These are phyloP conservation scores for Lentinula boryana DNA, from an alignment of 768 basidiomycete species.

Conservation along the genomic window DNA sequence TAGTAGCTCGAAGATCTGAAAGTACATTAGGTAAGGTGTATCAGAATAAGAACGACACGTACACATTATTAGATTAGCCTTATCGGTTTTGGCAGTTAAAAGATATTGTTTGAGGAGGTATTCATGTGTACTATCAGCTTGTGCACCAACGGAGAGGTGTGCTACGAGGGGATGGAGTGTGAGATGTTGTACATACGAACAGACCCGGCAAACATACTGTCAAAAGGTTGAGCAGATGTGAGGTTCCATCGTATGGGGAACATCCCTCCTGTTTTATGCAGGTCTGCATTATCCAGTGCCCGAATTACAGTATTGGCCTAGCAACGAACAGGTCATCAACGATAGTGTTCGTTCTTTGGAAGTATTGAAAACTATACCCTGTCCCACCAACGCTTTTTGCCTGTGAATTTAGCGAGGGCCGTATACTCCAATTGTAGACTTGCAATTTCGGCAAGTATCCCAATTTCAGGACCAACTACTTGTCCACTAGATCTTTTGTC, in stretches of 20 bases:
- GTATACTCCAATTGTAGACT: constrained; percentile 81
- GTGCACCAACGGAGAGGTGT: constrained; percentile 55
- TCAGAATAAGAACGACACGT: constrained; percentile 16
- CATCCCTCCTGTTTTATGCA: constrained; percentile 51
- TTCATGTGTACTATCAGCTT: constrained; percentile 72
- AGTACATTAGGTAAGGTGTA: neutral
- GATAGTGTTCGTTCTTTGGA: neutral
- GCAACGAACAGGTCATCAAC: neutral
- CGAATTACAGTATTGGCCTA: constrained; percentile 47
- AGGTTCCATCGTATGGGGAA: constrained; percentile 56
- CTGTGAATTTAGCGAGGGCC: constrained; percentile 75
- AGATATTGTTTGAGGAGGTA: constrained; percentile 73
- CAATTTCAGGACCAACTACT: constrained; percentile 27
- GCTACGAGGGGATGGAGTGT: constrained; percentile 16
- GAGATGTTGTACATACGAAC: neutral
- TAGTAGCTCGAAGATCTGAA: constrained; percentile 56
- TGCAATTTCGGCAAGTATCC: constrained; percentile 72
- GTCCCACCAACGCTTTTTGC: constrained; percentile 55
- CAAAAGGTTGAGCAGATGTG: constrained; percentile 34
- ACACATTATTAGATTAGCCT: constrained; percentile 62
- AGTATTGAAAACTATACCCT: constrained; percentile 26
- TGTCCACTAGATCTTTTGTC: constrained; percentile 19
- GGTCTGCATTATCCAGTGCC: constrained; percentile 39
- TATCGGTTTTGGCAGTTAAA: constrained; percentile 58
- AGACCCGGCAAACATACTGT: constrained; percentile 31